Conservation (phyloP, 331 rosid genomes). For the Erythrophleum ivorense region DNA sequence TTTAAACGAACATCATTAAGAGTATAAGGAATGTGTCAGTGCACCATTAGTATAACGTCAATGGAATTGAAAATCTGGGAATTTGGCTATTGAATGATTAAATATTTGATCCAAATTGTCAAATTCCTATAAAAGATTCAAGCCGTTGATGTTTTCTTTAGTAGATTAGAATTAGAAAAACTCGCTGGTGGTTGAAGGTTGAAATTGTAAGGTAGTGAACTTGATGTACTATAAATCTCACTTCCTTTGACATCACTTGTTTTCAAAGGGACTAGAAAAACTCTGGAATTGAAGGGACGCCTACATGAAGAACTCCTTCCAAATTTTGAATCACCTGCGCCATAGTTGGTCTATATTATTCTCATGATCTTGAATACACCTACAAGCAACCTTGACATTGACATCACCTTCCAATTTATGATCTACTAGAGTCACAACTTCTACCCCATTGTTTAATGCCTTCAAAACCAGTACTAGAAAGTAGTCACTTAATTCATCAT, state of each 20-base stretch:
- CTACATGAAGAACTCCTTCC: slow-evolving; percentile 39
- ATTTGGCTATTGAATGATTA: too few species aligned
- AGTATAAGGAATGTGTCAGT: too few species aligned
- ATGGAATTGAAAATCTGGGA: too few species aligned
- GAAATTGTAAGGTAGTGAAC: neutral
- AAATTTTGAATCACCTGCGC: slow-evolving; percentile 42
- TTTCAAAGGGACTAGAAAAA: slow-evolving; percentile 8
- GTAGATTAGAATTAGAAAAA: neutral
- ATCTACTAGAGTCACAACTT: slow-evolving; percentile 32
- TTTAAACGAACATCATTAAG: too few species aligned
- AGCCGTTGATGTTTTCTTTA: too few species aligned
- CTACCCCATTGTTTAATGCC: slow-evolving; percentile 32
- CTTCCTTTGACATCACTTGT: neutral
- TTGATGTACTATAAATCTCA: neutral
- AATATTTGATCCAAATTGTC: too few species aligned
- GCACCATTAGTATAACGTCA: too few species aligned
- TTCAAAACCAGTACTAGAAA: slow-evolving; percentile 41
- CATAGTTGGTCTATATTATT: slow-evolving; percentile 45
- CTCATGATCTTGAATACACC: slow-evolving; percentile 57
- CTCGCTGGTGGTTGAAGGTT: neutral
- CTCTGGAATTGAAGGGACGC: slow-evolving; percentile 43
- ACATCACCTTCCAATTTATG: slow-evolving; percentile 30
- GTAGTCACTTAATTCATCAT: slow-evolving; percentile 37
- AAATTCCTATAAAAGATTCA: too few species aligned
- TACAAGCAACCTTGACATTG: slow-evolving; percentile 41